Conservation (phyloP, 371 early-diverging fungal species). For the Funneliformis caledonium region DNA sequence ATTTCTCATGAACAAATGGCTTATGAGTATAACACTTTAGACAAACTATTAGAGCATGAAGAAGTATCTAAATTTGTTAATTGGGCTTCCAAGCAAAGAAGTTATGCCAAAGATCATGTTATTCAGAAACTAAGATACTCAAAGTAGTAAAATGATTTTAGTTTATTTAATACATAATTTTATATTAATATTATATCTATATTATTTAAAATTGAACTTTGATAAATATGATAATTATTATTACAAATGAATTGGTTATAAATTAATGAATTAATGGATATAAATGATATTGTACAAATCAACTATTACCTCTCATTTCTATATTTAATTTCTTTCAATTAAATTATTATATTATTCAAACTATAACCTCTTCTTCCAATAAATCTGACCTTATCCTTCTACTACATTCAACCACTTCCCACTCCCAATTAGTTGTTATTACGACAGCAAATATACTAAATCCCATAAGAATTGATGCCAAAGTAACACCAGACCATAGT, state of each 20-base stretch:
- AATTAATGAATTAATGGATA: background rate
- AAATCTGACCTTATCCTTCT: background rate
- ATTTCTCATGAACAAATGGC: conserved; percentile 41
- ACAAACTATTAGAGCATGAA: conserved; percentile 37
- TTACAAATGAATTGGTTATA: no score
- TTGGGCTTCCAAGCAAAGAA: conserved; percentile 41
- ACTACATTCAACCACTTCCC: conserved; percentile 31
- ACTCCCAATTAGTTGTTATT: conserved; percentile 38
- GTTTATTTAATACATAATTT: no score
- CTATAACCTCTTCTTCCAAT: background rate
- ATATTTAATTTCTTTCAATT: no score
- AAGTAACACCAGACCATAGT: conserved; percentile 68
- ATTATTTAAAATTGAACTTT: background rate
- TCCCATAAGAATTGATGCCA: conserved; percentile 60
- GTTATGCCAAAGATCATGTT: background rate
- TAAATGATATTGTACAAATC: background rate
- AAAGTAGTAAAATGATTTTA: background rate
- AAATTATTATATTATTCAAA: background rate
- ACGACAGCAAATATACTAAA: conserved; percentile 40
- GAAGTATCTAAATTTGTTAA: conserved; percentile 34
- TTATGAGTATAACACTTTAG: conserved; percentile 40
- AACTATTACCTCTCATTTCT: background rate
- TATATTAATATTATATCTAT: no score
- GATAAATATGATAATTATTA: background rate
- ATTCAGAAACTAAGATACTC: background rate